Conservation (phyloP, 371 early-diverging fungal species). For the Syncephalastrum contaminatum region DNA sequence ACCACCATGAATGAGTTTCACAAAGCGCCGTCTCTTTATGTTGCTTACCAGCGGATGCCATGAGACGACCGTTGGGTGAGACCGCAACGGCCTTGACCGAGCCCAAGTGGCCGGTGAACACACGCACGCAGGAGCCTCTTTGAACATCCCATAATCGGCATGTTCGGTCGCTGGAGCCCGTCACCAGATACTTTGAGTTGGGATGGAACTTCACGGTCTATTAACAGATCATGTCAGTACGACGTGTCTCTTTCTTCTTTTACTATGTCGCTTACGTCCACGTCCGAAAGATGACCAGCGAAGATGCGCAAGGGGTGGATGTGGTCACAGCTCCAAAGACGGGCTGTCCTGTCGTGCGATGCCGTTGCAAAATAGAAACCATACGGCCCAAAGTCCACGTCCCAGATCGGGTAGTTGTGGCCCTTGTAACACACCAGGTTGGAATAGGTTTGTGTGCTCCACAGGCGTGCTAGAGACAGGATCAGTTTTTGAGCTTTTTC, state of each 20-base stretch:
- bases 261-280: constrained; percentile 72
- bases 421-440: constrained; percentile 95
- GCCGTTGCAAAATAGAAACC: constrained; percentile 98
- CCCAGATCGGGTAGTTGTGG: constrained; percentile 99
- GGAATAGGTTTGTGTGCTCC: constrained; percentile 91
- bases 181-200: constrained; percentile 95
- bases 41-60: constrained; percentile 85
- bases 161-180: constrained; percentile 94
- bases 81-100: constrained; percentile 87
- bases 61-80: constrained; percentile 92
- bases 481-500: constrained; percentile 5
- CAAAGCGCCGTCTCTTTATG: background rate
- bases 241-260: background rate
- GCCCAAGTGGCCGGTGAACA: constrained; percentile 92
- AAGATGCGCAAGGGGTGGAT: constrained; percentile 96
- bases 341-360: constrained; percentile 94
- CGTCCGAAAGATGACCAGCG: constrained; percentile 97
- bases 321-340: constrained; percentile 97
- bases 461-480: constrained; percentile 77
- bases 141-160: constrained; percentile 98
- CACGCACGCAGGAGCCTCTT: constrained; percentile 88
- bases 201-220: constrained; percentile 97
- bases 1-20: background rate
- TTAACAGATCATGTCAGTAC: background rate
- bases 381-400: constrained; percentile 85